Conservation (phyloP, 306 rosid genomes). For the Pyrus pyrifolia region DNA sequence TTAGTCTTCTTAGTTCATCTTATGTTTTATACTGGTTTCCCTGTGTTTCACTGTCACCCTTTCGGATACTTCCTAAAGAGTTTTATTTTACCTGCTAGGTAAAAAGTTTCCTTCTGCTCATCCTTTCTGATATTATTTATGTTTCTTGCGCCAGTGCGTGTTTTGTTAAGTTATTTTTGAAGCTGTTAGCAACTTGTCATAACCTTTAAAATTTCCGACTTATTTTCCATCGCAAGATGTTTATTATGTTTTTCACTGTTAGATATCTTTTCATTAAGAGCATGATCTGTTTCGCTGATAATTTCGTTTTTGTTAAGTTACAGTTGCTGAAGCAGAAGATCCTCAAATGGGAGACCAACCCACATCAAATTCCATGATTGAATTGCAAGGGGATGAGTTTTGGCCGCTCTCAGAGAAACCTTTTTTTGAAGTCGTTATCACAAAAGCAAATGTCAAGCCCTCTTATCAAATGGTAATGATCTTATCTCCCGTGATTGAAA, state of each 20-base stretch:
- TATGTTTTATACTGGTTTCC: background rate
- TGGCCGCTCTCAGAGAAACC: slow-evolving; percentile 49
- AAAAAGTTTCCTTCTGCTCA: too few relatives aligned
- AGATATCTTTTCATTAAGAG: background rate
- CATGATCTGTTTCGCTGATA: background rate
- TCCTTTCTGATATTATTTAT: too few relatives aligned
- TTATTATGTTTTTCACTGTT: background rate
- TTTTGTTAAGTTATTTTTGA: background rate
- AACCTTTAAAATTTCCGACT: background rate
- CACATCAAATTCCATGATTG: background rate
- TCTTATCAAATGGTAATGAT: slow-evolving; percentile 31
- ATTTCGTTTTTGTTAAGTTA: background rate
- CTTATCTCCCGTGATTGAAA: background rate
- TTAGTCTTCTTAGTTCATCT: background rate
- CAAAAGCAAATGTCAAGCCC: slow-evolving; percentile 21
- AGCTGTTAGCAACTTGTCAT: background rate
- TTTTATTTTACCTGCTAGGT: background rate
- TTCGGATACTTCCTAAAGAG: background rate
- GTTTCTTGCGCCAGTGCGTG: background rate
- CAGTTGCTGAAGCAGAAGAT: background rate
- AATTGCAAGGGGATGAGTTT: slow-evolving; percentile 24
- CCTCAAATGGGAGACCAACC: background rate
- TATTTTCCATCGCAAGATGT: too few relatives aligned
- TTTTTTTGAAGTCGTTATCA: slow-evolving; percentile 20
- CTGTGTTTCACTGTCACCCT: background rate